Percentiles rank a stretch among this genome's conserved stretches.
Conservation (phyloP, 2,329 filamentous ascomycete species). For the Fusarium nematophilum region DNA sequence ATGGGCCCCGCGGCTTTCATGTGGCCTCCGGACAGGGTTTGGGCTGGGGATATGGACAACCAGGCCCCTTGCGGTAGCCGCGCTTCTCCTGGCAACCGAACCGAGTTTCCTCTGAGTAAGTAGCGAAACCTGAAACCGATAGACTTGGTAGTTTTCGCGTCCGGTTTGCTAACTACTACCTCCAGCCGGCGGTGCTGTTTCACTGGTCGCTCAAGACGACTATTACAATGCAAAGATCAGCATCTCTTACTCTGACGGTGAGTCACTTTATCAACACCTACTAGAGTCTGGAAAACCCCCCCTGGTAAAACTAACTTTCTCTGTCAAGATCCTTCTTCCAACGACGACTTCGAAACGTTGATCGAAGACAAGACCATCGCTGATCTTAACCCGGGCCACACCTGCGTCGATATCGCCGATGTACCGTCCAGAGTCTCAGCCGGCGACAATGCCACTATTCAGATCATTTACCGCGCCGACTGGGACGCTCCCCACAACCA, state of each 20-base stretch:
- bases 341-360: constrained; percentile 55
- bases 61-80: constrained; percentile 67
- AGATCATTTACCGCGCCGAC: constrained; percentile 60
- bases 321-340: constrained; percentile 51
- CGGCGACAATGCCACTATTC: constrained; percentile 60
- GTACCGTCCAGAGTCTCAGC: constrained; percentile 49
- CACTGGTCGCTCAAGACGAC: constrained; percentile 67
- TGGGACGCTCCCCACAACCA: constrained; percentile 56
- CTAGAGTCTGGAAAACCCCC: neutral
- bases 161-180: neutral
- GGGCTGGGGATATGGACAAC: constrained; percentile 66
- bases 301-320: neutral
- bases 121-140: neutral
- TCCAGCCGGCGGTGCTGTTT: constrained; percentile 64
- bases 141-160: no score
- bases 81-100: constrained; percentile 60
- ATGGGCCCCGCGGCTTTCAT: constrained; percentile 69
- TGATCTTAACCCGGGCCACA: constrained; percentile 58
- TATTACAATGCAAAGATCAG: constrained; percentile 65
- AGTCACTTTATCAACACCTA: neutral
- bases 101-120: constrained; percentile 66
- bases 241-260: constrained; percentile 64
- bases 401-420: constrained; percentile 55
- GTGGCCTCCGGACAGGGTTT: constrained; percentile 69
- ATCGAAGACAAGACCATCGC: constrained; percentile 50